Evolutionary conservation across 495 filamentous ascomycete genomes (phyloP), one percentile per base, ranked within the genome.

Genomic region (Amniculicola lignicola): DNA sequence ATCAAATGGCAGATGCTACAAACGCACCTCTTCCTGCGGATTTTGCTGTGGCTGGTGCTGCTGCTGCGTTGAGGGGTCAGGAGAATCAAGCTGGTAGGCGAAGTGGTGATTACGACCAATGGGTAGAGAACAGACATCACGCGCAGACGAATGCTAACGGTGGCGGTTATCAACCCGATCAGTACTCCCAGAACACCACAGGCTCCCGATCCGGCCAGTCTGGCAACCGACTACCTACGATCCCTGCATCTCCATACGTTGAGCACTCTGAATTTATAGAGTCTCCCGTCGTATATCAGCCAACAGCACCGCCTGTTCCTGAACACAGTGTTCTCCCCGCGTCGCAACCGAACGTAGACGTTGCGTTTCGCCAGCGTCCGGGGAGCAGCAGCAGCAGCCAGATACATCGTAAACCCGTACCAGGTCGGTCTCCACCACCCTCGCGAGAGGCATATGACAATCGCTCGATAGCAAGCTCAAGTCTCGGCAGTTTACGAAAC

Each of bases 1-100:
- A 82, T 1, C 88, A 95, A 63, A 66, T 96, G 43, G 79, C 79
- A 25, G 84, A 82, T 35, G 85, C 85, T 33, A 81, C 51, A 5
- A 24, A 61, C 37, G 35, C 56, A 21, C 51, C 60, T 37, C 41
- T 66, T 4, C 55, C 59, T n/a, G 45, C 47, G 3, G 44, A 45
- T 4, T 29, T 69, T 51, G 72, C 74, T 27, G 54, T 62, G 10
- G 70, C 74, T 37, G 72, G 69, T 57, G 68, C 75, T 38, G 66
- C 69, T 15, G 63, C 74, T 27, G 71, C 76, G 22, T 69, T 69
- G 56, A 67, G 29, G 42, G 63, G 42, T 44, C 67, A 51, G 15
- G 52, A 46, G 9, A 48, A 57, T 37, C 24, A 44, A 19, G 46
- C 61, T 39, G 56, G 55, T 40, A 57, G 58, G 39, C 58, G 52